Conservation (phyloP, 257 asterid species). For the Solanum appendiculatum region DNA sequence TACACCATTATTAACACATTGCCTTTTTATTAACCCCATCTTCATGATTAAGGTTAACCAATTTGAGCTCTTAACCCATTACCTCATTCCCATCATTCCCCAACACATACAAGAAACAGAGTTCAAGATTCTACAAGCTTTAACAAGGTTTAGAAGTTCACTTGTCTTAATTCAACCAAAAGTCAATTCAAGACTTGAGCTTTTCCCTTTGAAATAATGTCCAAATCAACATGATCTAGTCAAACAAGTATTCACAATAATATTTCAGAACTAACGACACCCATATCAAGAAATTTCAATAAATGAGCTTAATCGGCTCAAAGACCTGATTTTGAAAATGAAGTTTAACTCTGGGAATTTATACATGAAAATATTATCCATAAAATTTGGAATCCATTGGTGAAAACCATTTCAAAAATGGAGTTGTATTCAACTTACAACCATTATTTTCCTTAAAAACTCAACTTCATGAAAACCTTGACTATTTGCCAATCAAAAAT, state of each 20-base stretch:
- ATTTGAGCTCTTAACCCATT: background rate
- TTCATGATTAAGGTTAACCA: background rate
- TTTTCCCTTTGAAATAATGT: no score
- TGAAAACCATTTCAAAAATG: background rate
- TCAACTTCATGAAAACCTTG: background rate
- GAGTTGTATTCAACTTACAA: background rate
- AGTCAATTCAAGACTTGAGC: background rate
- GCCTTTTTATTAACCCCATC: background rate
- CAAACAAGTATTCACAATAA: no score
- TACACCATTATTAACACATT: background rate
- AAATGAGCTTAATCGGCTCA: background rate
- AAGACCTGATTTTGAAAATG: no score
- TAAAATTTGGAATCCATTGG: background rate
- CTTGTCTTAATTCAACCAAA: no score
- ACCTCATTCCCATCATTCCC: background rate
- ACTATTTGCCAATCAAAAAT: no score
- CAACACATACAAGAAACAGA: background rate
- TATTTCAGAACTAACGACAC: background rate
- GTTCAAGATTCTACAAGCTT: background rate
- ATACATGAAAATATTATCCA: no score
- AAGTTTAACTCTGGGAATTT: no score
- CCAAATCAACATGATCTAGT: background rate
- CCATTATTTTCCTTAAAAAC: no score
- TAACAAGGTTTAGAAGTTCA: background rate
- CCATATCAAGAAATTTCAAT: background rate